A percentile compares a stretch with the other conserved stretches of the same genome.
phyloP scores from a whole-genome alignment of 306 rosid genomes.

The Acacia acuminata region DNA sequence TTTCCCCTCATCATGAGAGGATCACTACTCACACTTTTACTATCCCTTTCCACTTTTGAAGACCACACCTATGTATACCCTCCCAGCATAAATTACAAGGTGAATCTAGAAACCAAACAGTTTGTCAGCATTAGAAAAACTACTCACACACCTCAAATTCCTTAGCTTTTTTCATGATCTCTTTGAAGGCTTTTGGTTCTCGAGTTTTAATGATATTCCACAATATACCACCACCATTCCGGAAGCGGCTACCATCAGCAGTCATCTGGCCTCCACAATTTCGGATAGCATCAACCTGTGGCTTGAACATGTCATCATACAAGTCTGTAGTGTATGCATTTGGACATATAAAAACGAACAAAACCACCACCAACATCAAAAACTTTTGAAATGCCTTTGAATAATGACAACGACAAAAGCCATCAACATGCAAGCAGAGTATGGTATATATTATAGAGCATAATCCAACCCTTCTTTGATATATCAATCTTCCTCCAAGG shows the following conservation, averaged over 20 bases:
- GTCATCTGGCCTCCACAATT: slow-evolving; percentile 92
- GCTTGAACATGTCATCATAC: slow-evolving; percentile 28
- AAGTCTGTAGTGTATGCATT: slow-evolving; percentile 21
- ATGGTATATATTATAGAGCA: not conserved
- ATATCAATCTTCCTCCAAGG: not conserved
- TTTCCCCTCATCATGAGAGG: not conserved
- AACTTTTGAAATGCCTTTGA: not conserved
- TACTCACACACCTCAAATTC: slow-evolving; percentile 77
- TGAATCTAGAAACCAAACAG: not conserved
- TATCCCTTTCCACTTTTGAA: not conserved
- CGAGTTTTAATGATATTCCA: slow-evolving; percentile 82
- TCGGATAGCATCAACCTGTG: slow-evolving; percentile 84
- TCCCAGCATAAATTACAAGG: not conserved
- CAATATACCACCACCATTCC: slow-evolving; percentile 87
- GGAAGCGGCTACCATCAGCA: slow-evolving; percentile 66
- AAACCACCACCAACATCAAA: not conserved
- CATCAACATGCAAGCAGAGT: not conserved
- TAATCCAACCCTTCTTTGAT: not conserved
- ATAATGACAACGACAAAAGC: not conserved
- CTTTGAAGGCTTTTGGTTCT: slow-evolving; percentile 83
- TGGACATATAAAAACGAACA: slow-evolving; percentile 6
- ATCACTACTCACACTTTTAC: not conserved
- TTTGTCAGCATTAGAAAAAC: not conserved
- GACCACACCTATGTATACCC: not conserved
- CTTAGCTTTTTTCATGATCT: slow-evolving; percentile 79